Base-by-base conservation (phyloP, 225 moss, liverwort and hornwort genomes). In the Bryoerythrophyllum caledonicum region DNA sequence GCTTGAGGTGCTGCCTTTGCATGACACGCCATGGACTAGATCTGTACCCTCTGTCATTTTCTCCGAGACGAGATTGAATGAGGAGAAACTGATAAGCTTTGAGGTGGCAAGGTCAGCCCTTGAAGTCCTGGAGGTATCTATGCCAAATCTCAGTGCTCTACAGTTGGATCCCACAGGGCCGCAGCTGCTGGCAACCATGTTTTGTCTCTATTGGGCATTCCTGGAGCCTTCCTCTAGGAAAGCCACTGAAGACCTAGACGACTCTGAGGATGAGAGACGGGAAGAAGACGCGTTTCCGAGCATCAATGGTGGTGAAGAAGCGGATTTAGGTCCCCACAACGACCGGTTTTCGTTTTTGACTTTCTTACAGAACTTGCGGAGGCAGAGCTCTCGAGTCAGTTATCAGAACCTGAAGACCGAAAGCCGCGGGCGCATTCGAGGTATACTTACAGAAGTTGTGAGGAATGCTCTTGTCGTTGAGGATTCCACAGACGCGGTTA, bases 131-230 rank as follows among this genome's bases (percentile, higher is more conserved):
- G 78, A 81, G 43, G 83, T 83, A 30, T 86, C 78, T 60, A 82
- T 88, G 26, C 79, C 74, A 24, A 82, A 78, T 54, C 85, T 95
- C 60, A 69, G 73, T 65, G 69, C 74, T 67, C 34, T 90, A 62
- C 82, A 91, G 44, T 72, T 76, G 43, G 84, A 90, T 70, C 76
- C 85, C 63, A 70, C 86, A 14, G 85, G 83, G 63, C 65, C 76
- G 73, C 90, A 92, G 86, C 82, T 99, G 54, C 78, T 91, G 58
- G 83, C 91, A 74, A 84, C 93, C 59, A 59, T 93, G 8, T 91
- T 95, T 77, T 90, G 90, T 75, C 77, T 95, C 41, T 89, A 85
- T 72, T 95, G 99, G 99, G 95, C 91, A 70, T 88, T 85, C 60
- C 69, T 86, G 43, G 58, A 64, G 64, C 82, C 84, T 27, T 73